Evolutionary conservation across 2,329 filamentous ascomycete species (phyloP).

Genomic region (Chrysoporthe puriensis): DNA sequence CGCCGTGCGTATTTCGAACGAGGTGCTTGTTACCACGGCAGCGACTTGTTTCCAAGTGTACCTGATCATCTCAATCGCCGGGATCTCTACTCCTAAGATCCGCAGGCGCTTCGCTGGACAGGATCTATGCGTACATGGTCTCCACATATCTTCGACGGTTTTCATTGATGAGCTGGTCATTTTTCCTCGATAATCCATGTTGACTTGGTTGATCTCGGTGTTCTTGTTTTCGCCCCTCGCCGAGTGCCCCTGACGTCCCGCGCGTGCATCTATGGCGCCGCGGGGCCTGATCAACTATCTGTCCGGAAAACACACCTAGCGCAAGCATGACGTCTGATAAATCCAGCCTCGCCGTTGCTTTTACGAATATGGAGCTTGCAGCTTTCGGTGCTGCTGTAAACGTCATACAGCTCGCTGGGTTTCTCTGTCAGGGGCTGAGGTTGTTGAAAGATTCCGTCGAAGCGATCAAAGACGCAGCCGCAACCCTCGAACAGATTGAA

Average conservation of each 20-base stretch:
- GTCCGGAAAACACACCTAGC: background rate
- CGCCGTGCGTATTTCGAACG: too few relatives aligned
- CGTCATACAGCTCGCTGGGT: constrained; percentile 20
- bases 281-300: background rate
- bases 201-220: too few relatives aligned
- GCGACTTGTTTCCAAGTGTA: background rate
- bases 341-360: background rate
- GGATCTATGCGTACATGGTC: background rate
- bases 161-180: background rate
- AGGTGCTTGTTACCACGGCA: background rate
- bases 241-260: background rate
- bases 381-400: constrained; percentile 7
- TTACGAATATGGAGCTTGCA: background rate
- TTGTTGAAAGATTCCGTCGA: constrained; percentile 8
- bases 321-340: background rate
- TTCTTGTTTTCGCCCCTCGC: background rate
- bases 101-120: background rate
- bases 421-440: constrained; percentile 5
- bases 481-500: background rate
- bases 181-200: too few relatives aligned
- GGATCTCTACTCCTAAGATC: background rate
- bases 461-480: constrained; percentile 13
- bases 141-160: background rate
- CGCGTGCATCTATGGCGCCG: background rate
- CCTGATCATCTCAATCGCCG: background rate